Base-by-base conservation (phyloP, 2,329 filamentous ascomycete genomes). In the Elsinoe fawcettii region DNA sequence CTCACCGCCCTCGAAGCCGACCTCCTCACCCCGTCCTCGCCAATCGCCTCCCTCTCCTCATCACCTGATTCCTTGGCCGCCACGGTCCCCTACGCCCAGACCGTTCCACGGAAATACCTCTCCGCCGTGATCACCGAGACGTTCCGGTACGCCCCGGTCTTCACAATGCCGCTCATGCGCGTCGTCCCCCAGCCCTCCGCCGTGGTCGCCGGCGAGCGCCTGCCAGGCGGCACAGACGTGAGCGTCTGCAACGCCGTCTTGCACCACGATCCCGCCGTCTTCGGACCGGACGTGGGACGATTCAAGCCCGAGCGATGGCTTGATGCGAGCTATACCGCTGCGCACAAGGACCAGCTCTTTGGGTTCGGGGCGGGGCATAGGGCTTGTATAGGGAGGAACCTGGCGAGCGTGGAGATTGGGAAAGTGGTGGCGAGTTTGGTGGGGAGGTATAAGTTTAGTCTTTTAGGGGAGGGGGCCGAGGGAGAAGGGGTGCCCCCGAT, bases 331-430 rank as follows among this genome's bases (percentile, higher is more conserved):
- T 53, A 53, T 11, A 34, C 32, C 12, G 20, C 25, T 8, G 30
- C 49, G 16, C 49, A 53, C 20, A 53, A 53, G 34, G 49, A 53
- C 6, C 32, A 37, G 18, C 14, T 53, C 6, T 53, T 53, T n/a
- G 49, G 30, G 9, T 53, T 53, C 34, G 49, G 49, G 16, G 49
- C 49, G 12, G 49, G 49, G 16, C 49, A 53, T 25, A 65, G 73
- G 41, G 74, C 74, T 67, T 76, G 74, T 56, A 67, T 75, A 18
- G 74, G 74, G 11, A 72, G 70, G 60, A 71, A 76, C 60, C 60
- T 76, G 59, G 74, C 74, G 2, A 66, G 72, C 30, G 74, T 73
- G 59, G 62, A 65, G 55, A 61, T 64, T 57, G 61, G 63, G 58
- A 64, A 64, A 43, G 46, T 61, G 20, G 36, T 64, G 4, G 51